Evolutionary conservation across 2,329 filamentous ascomycete species (phyloP).

Genomic region (Teratosphaeria zuluensis): DNA sequence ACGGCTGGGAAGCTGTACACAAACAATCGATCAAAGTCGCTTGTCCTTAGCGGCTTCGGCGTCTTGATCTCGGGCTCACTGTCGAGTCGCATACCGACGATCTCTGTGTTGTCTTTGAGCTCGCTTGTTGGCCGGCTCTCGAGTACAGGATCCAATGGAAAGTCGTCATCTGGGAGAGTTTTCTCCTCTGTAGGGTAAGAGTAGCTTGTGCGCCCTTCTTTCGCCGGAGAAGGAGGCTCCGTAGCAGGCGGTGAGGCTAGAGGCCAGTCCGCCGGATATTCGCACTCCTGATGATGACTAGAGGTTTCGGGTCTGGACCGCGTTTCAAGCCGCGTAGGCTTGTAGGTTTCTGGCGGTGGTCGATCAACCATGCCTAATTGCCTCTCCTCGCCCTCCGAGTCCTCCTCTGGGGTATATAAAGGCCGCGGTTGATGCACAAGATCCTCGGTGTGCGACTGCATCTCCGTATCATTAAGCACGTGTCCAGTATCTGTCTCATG

Average conservation of each 20-base stretch:
- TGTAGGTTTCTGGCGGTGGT: slow-evolving; percentile 4
- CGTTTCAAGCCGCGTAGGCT: slow-evolving; percentile 1
- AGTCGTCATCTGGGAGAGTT: background rate
- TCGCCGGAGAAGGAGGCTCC: slow-evolving; percentile 3
- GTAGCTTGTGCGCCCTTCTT: background rate
- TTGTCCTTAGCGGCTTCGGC: slow-evolving; percentile 16
- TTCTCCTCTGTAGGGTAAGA: background rate
- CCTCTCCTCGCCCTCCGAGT: slow-evolving; percentile 1
- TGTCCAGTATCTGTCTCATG: slow-evolving; percentile 1
- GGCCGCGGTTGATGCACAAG: background rate
- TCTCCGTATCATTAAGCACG: slow-evolving; percentile 1
- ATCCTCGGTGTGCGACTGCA: background rate
- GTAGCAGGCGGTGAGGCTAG: slow-evolving; percentile 7
- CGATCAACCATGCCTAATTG: background rate
- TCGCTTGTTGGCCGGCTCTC: background rate
- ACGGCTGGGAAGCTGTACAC: slow-evolving; percentile 20
- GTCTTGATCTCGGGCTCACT: slow-evolving; percentile 10
- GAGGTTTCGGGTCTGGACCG: background rate
- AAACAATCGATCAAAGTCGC: slow-evolving; percentile 25
- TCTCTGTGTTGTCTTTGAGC: background rate
- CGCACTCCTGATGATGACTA: background rate
- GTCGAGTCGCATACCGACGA: background rate
- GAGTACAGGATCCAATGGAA: background rate
- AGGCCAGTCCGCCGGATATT: slow-evolving; percentile 18
- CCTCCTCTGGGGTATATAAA: background rate